Evolutionary conservation across 163 green algal genomes (phyloP), one percentile per base, ranked within the genome.

Genomic region (Coccomyxa subellipsoidea): DNA sequence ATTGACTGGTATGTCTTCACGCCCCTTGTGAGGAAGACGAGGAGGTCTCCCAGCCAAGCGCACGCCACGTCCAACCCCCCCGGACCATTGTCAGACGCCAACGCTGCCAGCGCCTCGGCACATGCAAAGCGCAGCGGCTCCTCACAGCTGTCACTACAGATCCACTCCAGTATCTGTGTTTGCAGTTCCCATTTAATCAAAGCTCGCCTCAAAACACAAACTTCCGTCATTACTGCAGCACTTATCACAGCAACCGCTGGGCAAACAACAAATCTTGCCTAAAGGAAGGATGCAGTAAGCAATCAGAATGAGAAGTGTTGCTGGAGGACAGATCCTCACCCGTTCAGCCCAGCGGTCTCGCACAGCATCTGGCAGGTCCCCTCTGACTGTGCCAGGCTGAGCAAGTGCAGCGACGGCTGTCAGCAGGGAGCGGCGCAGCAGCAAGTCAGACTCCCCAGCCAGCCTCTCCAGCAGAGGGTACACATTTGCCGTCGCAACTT

Each of bases 41-140:
- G 91, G 54, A 96, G 79, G 32, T 92, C 86, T 4, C 88, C 87
- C 39, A 96, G 89, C 93, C 93, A 96, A 38, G 88, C 84, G 79
- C 93, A 86, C 0, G 90, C 89, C 4, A 91, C 83, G 9, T 87
- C 82, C 12, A 90, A 77, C 3, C 89, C 91, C 0, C 80, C 38
- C 0, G 78, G 75, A 1, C 88, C 90, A 10, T 78, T 69, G 4
- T 82, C 77, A 5, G 79, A 70, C 2, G 88, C 79, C 23, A 94
- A 77, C n/a, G 80, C 84, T 83, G 84, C 72, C 53, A 83, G n/a
- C 38, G 72, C 71, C 18, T 2, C 37, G 35, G 47, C 70, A 29
- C 78, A 83, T 34, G 54, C 66, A 54, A 54, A 76, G 9, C 78
- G 75, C 76, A 85, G 83, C 31, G 15, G 36, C n/a, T n/a, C 32